These are phyloP conservation scores for Volvox carteri DNA, from an alignment of 163 green algal species.

Conservation along the genomic window DNA sequence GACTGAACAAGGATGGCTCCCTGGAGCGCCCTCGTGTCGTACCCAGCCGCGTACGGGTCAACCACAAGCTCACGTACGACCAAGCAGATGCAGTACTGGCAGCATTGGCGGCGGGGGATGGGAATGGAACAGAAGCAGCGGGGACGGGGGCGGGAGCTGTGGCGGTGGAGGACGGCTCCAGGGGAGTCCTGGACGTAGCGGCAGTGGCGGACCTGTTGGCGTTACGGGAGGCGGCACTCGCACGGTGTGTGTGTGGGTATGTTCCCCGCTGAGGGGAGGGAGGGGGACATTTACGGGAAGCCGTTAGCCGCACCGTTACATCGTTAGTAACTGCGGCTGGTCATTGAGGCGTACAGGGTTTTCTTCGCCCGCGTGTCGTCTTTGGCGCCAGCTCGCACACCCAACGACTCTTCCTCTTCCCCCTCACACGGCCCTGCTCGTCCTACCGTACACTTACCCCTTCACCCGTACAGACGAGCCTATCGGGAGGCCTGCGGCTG, in stretches of 20 bases:
- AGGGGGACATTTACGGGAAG: no score
- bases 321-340: no score
- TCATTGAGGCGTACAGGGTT: no score
- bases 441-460: no score
- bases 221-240: neutral
- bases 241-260: neutral
- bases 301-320: no score
- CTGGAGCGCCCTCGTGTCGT: constrained; percentile 31
- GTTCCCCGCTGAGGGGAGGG: neutral
- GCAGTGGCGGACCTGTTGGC: constrained; percentile 29
- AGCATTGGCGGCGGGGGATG: neutral
- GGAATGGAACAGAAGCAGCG: no score
- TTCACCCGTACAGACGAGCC: constrained; percentile 34
- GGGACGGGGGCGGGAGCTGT: constrained; percentile 24
- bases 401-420: no score
- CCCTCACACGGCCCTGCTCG: no score
- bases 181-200: constrained; percentile 51
- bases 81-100: constrained; percentile 48
- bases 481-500: constrained; percentile 61
- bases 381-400: no score
- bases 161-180: neutral
- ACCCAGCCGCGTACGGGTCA: constrained; percentile 46
- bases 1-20: constrained; percentile 62
- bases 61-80: constrained; percentile 63
- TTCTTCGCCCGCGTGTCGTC: no score